phyloP scores from a whole-genome alignment of 805 yeast genomes.

The Torulaspora franciscae region DNA sequence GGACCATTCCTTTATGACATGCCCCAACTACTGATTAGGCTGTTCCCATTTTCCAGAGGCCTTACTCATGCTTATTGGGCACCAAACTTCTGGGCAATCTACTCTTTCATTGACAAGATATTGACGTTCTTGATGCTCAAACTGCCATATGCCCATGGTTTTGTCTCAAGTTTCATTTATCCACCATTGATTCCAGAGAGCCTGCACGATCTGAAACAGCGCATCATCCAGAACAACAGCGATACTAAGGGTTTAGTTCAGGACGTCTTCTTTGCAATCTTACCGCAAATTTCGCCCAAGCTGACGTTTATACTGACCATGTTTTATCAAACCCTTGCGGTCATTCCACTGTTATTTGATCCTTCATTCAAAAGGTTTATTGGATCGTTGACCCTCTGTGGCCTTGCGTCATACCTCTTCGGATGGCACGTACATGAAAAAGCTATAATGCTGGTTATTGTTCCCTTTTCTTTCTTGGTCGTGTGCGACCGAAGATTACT shows the following conservation, averaged over 20 bases:
- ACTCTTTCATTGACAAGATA: constrained; percentile 74
- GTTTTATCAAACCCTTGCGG: constrained; percentile 77
- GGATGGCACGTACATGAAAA: constrained; percentile 99
- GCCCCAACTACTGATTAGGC: constrained; percentile 58
- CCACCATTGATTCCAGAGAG: constrained; percentile 35
- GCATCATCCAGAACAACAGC: constrained; percentile 35
- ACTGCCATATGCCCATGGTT: constrained; percentile 43
- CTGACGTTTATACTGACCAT: constrained; percentile 73
- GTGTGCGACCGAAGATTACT: constrained; percentile 66
- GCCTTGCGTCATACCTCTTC: constrained; percentile 82
- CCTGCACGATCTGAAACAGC: constrained; percentile 30
- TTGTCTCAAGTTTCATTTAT: constrained; percentile 37
- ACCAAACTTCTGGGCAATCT: constrained; percentile 94
- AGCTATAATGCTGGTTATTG: constrained; percentile 82
- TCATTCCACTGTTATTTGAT: constrained; percentile 61
- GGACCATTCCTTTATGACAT: constrained; percentile 70
- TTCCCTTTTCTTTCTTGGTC: constrained; percentile 80
- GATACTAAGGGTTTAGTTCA: constrained; percentile 88
- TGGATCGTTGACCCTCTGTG: constrained; percentile 84
- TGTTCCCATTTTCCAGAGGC: constrained; percentile 93
- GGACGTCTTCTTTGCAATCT: constrained; percentile 72
- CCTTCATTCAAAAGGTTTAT: constrained; percentile 77
- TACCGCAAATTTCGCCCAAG: constrained; percentile 77
- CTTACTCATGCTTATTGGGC: constrained; percentile 99
- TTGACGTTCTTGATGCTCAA: constrained; percentile 42